A percentile compares a stretch with the other conserved stretches of the same genome.
phyloP scores from a whole-genome alignment of 1,284 basidiomycete genomes.

The Phenoliferia sp. region DNA sequence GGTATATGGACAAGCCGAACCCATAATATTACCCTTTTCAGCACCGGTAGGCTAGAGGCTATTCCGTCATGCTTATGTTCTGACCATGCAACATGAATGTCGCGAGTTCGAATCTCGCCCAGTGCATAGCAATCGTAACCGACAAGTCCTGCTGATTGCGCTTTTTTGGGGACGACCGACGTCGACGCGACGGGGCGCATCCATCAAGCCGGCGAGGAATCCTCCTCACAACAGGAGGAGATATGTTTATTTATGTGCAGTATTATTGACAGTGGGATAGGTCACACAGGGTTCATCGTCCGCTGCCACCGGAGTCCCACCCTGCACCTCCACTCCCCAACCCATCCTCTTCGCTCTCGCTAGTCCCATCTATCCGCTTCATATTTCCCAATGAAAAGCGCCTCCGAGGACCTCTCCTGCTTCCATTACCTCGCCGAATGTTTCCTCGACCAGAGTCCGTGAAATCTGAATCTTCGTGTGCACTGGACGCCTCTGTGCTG shows the following conservation, averaged over 20 bases:
- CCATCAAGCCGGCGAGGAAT: no score
- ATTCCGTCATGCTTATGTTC: no score
- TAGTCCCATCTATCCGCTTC: neutral
- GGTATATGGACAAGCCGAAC: no score
- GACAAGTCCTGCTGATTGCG: no score
- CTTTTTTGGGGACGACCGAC: no score
- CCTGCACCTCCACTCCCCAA: neutral
- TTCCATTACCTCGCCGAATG: neutral
- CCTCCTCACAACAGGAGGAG: neutral
- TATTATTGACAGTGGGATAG: no score
- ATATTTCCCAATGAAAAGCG: constrained; percentile 3
- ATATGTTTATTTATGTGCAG: neutral
- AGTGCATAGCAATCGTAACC: no score
- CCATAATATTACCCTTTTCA: no score
- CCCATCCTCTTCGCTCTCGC: neutral
- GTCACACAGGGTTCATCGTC: neutral
- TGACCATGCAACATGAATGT: no score
- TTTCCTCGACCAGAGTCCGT: neutral
- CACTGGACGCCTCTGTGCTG: neutral
- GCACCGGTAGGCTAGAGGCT: no score
- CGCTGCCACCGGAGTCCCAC: neutral
- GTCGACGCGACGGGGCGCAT: no score
- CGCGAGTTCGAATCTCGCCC: no score
- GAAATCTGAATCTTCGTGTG: neutral
- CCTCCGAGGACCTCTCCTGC: neutral